Evolutionary conservation across 345 rosid genomes (phyloP).

Genomic region (Syzygium jambos): DNA sequence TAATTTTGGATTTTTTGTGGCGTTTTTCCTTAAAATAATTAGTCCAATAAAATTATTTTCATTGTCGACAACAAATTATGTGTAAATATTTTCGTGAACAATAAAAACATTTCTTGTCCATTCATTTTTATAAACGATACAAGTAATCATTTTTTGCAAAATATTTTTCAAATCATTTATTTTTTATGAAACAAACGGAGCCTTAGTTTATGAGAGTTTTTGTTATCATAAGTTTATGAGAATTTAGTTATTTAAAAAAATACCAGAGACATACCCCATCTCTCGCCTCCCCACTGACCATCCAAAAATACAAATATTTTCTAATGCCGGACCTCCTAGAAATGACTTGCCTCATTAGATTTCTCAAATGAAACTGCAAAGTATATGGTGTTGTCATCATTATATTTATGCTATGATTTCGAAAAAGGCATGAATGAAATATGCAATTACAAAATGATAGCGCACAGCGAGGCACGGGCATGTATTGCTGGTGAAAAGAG

Average conservation of each 20-base stretch:
- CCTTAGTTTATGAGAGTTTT: not conserved
- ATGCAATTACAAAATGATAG: not conserved
- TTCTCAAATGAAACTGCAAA: too few relatives aligned
- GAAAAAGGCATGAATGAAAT: not conserved
- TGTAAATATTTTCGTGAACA: not conserved
- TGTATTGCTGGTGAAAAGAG: not conserved
- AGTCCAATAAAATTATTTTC: rapidly evolving
- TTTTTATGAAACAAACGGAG: rapidly evolving
- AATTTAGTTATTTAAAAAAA: not conserved
- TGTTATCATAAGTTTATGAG: not conserved
- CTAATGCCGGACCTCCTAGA: not conserved
- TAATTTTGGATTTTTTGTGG: too few relatives aligned
- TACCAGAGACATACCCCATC: not conserved
- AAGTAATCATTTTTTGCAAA: not conserved
- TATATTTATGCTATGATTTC: not conserved
- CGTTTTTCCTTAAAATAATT: not conserved
- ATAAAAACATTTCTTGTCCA: not conserved
- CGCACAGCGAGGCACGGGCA: not conserved
- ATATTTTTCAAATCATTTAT: not conserved
- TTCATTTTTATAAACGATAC: not conserved
- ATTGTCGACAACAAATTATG: not conserved
- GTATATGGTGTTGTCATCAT: not conserved
- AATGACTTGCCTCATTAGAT: not conserved
- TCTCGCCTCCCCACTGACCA: not conserved
- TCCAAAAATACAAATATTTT: not conserved